These are phyloP conservation scores for Pulicaria dysenterica DNA, from an alignment of 129 eudicot genomes.

Conservation along the genomic window DNA sequence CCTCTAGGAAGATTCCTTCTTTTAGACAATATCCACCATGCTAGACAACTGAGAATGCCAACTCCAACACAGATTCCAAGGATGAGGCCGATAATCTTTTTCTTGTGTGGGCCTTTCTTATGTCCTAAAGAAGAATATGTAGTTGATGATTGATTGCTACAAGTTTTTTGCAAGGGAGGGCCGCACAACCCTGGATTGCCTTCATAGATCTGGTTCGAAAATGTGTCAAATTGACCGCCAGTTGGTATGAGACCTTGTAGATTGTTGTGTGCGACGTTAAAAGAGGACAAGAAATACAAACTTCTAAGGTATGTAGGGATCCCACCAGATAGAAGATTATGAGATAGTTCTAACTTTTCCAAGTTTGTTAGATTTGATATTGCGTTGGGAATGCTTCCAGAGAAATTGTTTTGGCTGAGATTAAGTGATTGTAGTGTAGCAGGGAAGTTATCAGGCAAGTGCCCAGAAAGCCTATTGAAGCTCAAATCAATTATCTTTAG, in stretches of 20 bases:
- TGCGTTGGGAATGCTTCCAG: not conserved
- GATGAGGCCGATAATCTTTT: not conserved
- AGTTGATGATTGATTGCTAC: not conserved
- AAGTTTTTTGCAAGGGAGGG: not conserved
- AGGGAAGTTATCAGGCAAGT: constrained; percentile 5
- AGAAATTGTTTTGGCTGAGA: not conserved
- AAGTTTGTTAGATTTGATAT: not conserved
- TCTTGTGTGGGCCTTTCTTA: not conserved
- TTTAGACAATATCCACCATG: not conserved
- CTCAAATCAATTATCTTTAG: constrained; percentile 45
- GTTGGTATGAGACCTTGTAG: not conserved
- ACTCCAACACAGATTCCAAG: not conserved
- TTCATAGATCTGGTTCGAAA: not conserved
- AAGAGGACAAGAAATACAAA: not conserved
- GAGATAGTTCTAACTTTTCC: not conserved
- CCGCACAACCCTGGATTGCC: not conserved
- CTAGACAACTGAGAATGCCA: not conserved
- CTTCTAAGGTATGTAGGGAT: not conserved
- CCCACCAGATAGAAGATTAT: not conserved
- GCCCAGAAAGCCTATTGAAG: constrained; percentile 46
- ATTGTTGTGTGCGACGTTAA: not conserved
- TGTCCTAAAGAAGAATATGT: not conserved
- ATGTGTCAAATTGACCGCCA: not conserved
- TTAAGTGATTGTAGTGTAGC: constrained; percentile 17
- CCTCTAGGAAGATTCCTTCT: not conserved